Evolutionary conservation across 306 rosid genomes (phyloP), one percentile per base, ranked within the genome.

Genomic region (Malus sieversii): DNA sequence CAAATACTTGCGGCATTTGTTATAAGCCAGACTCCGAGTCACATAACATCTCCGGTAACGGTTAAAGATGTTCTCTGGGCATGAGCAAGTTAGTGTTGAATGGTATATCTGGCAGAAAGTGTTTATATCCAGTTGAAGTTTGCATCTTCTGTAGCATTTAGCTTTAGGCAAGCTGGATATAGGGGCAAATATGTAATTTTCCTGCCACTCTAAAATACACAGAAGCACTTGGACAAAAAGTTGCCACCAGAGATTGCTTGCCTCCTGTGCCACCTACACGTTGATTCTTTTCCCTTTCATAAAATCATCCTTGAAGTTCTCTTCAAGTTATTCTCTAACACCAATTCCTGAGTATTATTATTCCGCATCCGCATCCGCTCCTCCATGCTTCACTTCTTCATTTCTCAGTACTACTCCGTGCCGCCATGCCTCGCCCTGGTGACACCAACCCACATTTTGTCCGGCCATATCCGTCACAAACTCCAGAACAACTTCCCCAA

Each of bases 361-460:
- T 71, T 72, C 78, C 27, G 51, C 77, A 16, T 72, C 77, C 20
- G 48, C 77, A 16, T 74, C 35, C 57, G n/a, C 66, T 52, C 68
- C 5, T 45, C 68, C 5, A 64, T 32, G 77, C 4, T 44, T 53
- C 72, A 81, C 46, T 32, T 74, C 68, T 45, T 53, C 86, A 23
- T 67, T 84, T 46, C 70, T 67, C 38, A 72, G 23, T 66, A 71
- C 70, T 40, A 8, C 66, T 74, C 59, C 23, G 48, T 20, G 33
- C 16, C 44, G 71, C 79, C 81, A 92, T 93, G 98, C 15, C 59
- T 73, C 68, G 0, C 18, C 83, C 30, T 65, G 48, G 52, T 33
- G 98, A 95, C 74, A 79, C 87, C 81, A 95, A 95, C 80, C 97
- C 93, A 70, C 91, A 95, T 80, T 92, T 92, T 48, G 58, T 67